Evolutionary conservation across 805 yeast genomes (phyloP).

Genomic region (Spathaspora passalidarum): DNA sequence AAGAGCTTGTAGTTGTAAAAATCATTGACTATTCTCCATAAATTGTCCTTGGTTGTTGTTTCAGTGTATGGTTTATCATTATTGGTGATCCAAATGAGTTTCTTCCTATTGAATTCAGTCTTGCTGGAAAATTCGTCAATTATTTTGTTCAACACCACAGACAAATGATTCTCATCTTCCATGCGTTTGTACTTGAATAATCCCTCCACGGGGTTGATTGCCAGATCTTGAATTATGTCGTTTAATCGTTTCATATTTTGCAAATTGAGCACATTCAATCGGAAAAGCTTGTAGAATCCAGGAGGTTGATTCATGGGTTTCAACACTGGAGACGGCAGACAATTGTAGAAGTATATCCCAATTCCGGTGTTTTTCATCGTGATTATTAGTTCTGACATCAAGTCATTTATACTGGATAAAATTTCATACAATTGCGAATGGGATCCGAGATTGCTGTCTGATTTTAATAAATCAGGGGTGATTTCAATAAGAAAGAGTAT

Average conservation of each 20-base stretch:
- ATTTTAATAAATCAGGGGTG: slow-evolving; percentile 42
- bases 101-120: slow-evolving; percentile 49
- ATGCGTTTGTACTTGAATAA: slow-evolving; percentile 11
- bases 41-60: slow-evolving; percentile 40
- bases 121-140: slow-evolving; percentile 54
- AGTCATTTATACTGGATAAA: slow-evolving; percentile 53
- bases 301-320: slow-evolving; percentile 25
- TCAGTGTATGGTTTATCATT: slow-evolving; percentile 63
- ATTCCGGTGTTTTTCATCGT: slow-evolving; percentile 67
- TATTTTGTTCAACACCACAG: slow-evolving; percentile 45
- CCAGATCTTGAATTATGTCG: slow-evolving; percentile 46
- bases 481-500: slow-evolving; percentile 62
- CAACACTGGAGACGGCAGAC: slow-evolving; percentile 17
- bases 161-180: slow-evolving; percentile 22
- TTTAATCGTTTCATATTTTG: slow-evolving; percentile 55
- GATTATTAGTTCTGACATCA: slow-evolving; percentile 64
- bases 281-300: slow-evolving; percentile 50
- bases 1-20: slow-evolving; percentile 50
- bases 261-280: slow-evolving; percentile 53
- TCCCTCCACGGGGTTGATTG: slow-evolving; percentile 2
- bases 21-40: slow-evolving; percentile 60
- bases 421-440: slow-evolving; percentile 50
- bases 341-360: slow-evolving; percentile 67
- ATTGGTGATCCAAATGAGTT: slow-evolving; percentile 71
- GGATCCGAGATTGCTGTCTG: slow-evolving; percentile 33